Evolutionary conservation across 352 stramenopile genomes (phyloP).

Genomic region (Globisporangium solare): DNA sequence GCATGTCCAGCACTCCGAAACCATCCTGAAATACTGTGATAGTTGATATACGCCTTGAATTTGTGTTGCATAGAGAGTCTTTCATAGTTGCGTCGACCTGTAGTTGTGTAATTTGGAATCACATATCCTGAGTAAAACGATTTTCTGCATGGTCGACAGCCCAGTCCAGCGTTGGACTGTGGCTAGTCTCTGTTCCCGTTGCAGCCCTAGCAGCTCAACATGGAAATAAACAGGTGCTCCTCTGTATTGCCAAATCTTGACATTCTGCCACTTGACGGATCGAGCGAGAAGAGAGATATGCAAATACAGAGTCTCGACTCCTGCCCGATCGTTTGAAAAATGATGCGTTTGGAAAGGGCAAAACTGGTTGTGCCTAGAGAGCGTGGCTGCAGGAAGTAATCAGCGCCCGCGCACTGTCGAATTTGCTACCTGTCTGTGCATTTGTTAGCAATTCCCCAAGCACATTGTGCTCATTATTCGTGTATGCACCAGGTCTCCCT

Average conservation of each 20-base stretch:
- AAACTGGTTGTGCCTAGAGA: neutral
- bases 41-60: neutral
- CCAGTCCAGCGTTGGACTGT: conserved; percentile 13
- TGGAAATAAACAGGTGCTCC: neutral
- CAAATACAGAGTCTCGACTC: neutral
- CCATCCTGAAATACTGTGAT: neutral
- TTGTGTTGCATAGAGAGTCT: neutral
- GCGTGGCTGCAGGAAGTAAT: no score
- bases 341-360: conserved; percentile 3
- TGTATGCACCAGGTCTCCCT: no score
- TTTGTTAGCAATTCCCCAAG: no score
- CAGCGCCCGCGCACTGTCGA: no score
- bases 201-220: neutral
- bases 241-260: no score
- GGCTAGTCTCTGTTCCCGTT: neutral
- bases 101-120: neutral
- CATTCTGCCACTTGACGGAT: no score
- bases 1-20: conserved; percentile 7
- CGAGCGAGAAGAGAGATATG: neutral
- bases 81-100: neutral
- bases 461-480: no score
- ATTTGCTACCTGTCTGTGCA: no score
- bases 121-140: conserved; percentile 1
- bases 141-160: neutral
- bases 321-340: conserved; percentile 2